Evolutionary conservation across 768 basidiomycete genomes (phyloP), one percentile per base, ranked within the genome.

Genomic region (Collybia sp.): DNA sequence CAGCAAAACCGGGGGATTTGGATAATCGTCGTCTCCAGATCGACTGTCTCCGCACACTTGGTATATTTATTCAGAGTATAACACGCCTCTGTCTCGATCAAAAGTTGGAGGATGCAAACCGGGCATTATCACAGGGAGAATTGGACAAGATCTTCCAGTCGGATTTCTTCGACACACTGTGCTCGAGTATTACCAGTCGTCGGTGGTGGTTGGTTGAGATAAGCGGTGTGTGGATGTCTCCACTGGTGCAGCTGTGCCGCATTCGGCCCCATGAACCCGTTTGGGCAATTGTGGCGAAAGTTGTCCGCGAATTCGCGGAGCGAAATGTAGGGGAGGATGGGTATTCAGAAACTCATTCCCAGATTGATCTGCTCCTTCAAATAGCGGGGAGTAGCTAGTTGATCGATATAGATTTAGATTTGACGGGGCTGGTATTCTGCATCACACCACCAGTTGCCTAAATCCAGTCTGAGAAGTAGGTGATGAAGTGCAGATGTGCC

Each of bases 381-480:
- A n/a, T 37, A 37, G 3, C 35, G 3, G 17, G 15, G 17, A 18
- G 4, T 3, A 13, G 35, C 10, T 18, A 37, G 17, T 37, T 3
- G 17, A 13, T 10, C 10, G 35, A 10, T 37, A 10, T 37, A 37
- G 17, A 13, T 13, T 6, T n/a, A 37, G 18, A 19, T 37, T 12
- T 36, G 17, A 17, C 25, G 41, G 12, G 5, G 8, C 30, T 50
- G 49, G 51, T 50, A 43, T 40, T 41, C 42, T 40, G 48, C 48
- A 36, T 52, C 50, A 9, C 61, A 55, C 84, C 83, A 85, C 81
- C 81, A 85, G 6, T 79, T 72, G 3, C 68, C 72, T 25, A 79
- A 61, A 53, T 79, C 79, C 31, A 84, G 57, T 30, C 73, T 70
- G 13, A 77, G 58, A 15, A 84, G 62, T 9, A 85, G 62, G 54